Evolutionary conservation across 2,329 filamentous ascomycete species (phyloP).

Genomic region (Botrytis deweyae): DNA sequence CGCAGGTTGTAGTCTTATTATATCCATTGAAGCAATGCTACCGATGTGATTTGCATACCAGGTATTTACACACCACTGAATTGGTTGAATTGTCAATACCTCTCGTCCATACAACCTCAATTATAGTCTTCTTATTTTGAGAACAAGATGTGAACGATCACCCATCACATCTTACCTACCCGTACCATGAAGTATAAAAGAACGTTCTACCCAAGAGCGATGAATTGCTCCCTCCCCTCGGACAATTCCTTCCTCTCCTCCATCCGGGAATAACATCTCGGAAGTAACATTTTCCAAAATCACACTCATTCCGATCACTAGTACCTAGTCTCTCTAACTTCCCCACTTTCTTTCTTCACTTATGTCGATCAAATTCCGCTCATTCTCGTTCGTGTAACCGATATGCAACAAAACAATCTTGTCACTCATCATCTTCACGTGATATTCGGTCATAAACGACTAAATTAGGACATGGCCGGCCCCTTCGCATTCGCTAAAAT

Average conservation of each 20-base stretch:
- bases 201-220: neutral
- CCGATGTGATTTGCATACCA: neutral
- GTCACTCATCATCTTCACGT: neutral
- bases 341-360: neutral
- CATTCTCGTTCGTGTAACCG: neutral
- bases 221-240: neutral
- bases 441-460: neutral
- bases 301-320: neutral
- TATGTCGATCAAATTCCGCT: neutral
- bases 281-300: neutral
- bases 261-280: neutral
- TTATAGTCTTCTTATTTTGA: neutral
- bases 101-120: neutral
- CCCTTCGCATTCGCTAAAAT: slow-evolving; percentile 15
- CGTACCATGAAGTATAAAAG: neutral
- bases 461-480: neutral
- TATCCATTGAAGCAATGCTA: neutral
- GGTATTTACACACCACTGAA: neutral
- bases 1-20: neutral
- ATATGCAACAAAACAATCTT: neutral
- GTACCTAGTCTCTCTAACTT: neutral
- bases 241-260: neutral
- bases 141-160: neutral
- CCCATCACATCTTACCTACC: neutral
- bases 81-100: neutral